Base-by-base conservation (phyloP, 78 protist species). In the Abeoforma whisleri region DNA sequence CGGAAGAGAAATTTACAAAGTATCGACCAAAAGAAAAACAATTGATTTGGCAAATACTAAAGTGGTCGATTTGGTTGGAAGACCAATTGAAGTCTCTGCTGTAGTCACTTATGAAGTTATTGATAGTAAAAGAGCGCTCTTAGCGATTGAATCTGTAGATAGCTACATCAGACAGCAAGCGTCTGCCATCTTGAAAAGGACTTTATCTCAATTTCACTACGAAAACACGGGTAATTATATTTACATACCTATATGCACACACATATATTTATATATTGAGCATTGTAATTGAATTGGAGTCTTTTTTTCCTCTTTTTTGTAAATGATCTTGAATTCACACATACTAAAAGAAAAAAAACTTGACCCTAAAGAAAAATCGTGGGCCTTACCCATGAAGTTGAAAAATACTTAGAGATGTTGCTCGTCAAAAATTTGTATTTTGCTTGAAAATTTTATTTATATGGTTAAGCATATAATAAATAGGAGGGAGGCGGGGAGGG, bases 61-160 rank as follows among this genome's bases (percentile, higher is more conserved):
- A 31, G 82, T 84, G 1, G n/a, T 69, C 22, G 87, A 84, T 71
- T 35, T 31, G 2, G 68, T 39, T 69, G 87, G 87, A 22, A 84
- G 68, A 75, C 87, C 87, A 33, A 72, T 84, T 40, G 48, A 36
- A 25, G 82, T 84, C 57, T 37, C 71, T 16, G 87, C 87, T 28
- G 38, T 84, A 23, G 76, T 84, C 19, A 28, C 38, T 32, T 84
- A 84, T 74, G 28, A 40, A 2, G 72, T 37, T 76, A 30, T 30
- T 19, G 87, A 84, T 22, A 31, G 39, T 73, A 82, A 48, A 73
- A 57, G 28, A n/a, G 62, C 76, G 5, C 12, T 72, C 32, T 35
- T 72, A 12, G 35, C 57, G 12, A 35, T 72, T 19, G 76, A 72
- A 34, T 12, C 28, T 37, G 2, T 35, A 19, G 76, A 72, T 12